Evolutionary conservation across 2,329 filamentous ascomycete species (phyloP).

Genomic region (Fusarium pininemorale): DNA sequence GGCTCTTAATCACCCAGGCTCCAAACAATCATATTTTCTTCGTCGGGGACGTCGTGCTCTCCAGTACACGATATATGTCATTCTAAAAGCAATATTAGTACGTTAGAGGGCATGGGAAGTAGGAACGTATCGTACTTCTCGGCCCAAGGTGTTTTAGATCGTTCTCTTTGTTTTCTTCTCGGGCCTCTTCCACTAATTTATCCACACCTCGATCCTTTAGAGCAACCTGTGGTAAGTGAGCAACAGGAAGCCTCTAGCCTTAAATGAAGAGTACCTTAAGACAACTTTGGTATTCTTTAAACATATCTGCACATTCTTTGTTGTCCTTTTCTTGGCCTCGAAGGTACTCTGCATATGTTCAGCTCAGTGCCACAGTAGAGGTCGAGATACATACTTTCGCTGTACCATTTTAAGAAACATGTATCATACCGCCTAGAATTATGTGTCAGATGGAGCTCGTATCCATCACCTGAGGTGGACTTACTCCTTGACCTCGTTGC

Average conservation of each 20-base stretch:
- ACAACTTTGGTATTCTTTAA: constrained; percentile 89
- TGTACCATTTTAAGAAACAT: constrained; percentile 99
- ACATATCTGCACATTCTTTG: constrained; percentile 84
- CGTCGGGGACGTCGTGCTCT: constrained; percentile 18
- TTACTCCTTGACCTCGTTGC: constrained; percentile 95
- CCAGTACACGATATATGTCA: neutral
- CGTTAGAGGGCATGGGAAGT: neutral
- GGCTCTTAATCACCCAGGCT: neutral
- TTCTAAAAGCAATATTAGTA: constrained; percentile 22
- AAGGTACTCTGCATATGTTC: constrained; percentile 76
- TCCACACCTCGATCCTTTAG: constrained; percentile 92
- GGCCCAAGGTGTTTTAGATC: constrained; percentile 66
- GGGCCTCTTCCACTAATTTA: constrained; percentile 88
- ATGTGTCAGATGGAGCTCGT: neutral
- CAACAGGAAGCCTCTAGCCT: neutral
- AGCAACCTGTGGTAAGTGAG: constrained; percentile 56
- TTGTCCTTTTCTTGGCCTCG: constrained; percentile 83
- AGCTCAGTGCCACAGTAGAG: constrained; percentile 17
- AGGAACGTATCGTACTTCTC: constrained; percentile 49
- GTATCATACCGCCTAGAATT: constrained; percentile 84
- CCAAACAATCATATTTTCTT: neutral
- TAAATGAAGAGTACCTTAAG: constrained; percentile 67
- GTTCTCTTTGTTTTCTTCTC: constrained; percentile 88
- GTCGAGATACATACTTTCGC: constrained; percentile 77
- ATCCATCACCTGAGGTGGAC: constrained; percentile 39